Base-by-base conservation (phyloP, 805 yeast genomes). In the Pichia scutulata region DNA sequence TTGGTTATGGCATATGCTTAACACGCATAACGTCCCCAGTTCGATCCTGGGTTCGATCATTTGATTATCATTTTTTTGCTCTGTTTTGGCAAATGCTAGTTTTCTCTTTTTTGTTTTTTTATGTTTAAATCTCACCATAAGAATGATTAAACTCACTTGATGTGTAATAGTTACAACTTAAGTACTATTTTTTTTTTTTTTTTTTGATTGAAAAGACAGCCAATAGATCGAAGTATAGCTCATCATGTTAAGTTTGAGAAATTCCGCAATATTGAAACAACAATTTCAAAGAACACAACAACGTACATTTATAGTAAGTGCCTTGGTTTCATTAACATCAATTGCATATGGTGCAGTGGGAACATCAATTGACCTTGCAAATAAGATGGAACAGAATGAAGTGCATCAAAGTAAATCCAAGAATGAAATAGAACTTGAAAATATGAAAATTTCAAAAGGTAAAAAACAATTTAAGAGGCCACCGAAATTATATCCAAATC, bases 21-120 rank as follows among this genome's bases (percentile, higher is more conserved):
- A 90, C 97, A 90, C 97, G 97, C 96, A 89, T 93, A 87, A 87
- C 89, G 97, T 92, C 97, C 97, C 97, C 97, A 89, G 97, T 92
- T 92, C 97, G 97, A 92, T 89, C 97, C 97, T 90, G 97, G 97
- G 97, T 89, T 86, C 83, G 88, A 85, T 89, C 97, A 89, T 47
- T 50, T 66, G 28, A 46, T 22, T 21, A 30, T 2, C 4, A 23
- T 66, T 74, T 72, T 69, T 61, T 58, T 61, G 51, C 52, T 49
- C 55, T n/a, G n/a, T n/a, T n/a, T n/a, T n/a, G n/a, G n/a, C n/a
- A n/a, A n/a, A n/a, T n/a, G n/a, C n/a, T n/a, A 26, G 12, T 18
- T 23, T 9, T 41, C 23, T 30, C 6, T 4, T 39, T 7, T 22
- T 16, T 12, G 16, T 46, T 26, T 7, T 16, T 16, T 4, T 4